Base-by-base conservation (phyloP, 2,329 filamentous ascomycete species). In the Arthrobotrys conoides region DNA sequence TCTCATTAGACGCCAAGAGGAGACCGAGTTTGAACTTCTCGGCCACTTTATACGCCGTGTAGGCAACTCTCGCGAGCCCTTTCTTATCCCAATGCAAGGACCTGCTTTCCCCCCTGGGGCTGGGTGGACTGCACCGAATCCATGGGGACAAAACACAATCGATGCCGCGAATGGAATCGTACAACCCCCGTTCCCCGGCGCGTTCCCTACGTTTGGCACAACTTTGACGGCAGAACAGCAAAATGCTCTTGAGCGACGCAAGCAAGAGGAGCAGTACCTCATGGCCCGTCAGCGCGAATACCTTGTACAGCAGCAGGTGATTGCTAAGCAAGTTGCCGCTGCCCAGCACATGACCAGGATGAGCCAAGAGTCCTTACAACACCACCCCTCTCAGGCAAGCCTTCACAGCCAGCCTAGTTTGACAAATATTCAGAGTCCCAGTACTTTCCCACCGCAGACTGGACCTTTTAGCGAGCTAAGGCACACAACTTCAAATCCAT, bases 161-260 rank as follows among this genome's bases (percentile, higher is more conserved):
- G 81, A 79, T 49, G 81, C 81, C 53, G 85, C 82, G 80, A 85
- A 83, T 76, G 89, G 90, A 20, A 88, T 90, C 55, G 91, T 93
- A 44, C 90, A 95, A 71, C 96, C 96, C 72, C 96, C 96, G 5
- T 93, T 99, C 82, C 93, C 95, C 5, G 93, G 91, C 69, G 94
- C 94, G 65, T 98, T 99, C 84, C 96, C 96, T 0, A 97, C 93
- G 83, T 99, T 98, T 84, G 96, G 96, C 5, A 94, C 96, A 6
- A 99, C 96, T 0, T 87, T 99, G 81, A 99, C 96, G 8, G 96
- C 96, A 0, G 95, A 98, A 83, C 96, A 99, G 84, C 96, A 99
- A 84, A 99, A 99, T 85, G 97, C 97, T 46, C 87, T 99, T 0
- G 96, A 99, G 86, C 90, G 96, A 68, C 89, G 96, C 66, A 99